phyloP scores from a whole-genome alignment of 257 asterid genomes.

The Thymus mandschuricus region DNA sequence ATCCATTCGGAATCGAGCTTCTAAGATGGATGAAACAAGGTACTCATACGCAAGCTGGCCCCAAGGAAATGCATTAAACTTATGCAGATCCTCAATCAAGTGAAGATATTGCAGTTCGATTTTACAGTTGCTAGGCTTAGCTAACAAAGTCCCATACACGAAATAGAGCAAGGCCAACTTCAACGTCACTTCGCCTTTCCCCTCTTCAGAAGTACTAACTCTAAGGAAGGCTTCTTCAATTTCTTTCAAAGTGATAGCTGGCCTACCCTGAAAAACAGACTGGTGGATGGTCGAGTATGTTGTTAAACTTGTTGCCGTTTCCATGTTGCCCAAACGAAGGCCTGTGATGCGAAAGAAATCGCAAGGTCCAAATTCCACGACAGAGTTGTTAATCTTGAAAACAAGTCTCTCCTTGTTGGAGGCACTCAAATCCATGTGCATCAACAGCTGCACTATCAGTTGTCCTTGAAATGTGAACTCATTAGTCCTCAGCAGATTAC shows the following conservation, averaged over 20 bases:
- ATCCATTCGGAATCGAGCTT: not conserved
- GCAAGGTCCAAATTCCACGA: not conserved
- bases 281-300: not conserved
- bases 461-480: not conserved
- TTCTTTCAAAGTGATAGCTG: not conserved
- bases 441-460: not conserved
- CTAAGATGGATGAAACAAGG: not conserved
- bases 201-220: not conserved
- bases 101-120: not conserved
- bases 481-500: not conserved
- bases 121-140: not conserved
- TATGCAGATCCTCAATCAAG: not conserved
- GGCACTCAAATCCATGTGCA: not conserved
- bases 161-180: not conserved
- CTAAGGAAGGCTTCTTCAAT: not conserved
- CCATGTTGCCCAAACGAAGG: not conserved
- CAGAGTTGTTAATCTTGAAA: not conserved
- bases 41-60: not conserved
- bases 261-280: not conserved
- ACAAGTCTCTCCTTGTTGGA: not conserved
- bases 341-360: not conserved
- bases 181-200: not conserved
- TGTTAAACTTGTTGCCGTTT: not conserved
- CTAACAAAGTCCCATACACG: not conserved
- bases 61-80: not conserved